Percentiles rank a stretch among this genome's conserved stretches.
Evolutionary conservation across 75 land plant species (phyloP).

Genomic region (Isoetes taiwanensis): DNA sequence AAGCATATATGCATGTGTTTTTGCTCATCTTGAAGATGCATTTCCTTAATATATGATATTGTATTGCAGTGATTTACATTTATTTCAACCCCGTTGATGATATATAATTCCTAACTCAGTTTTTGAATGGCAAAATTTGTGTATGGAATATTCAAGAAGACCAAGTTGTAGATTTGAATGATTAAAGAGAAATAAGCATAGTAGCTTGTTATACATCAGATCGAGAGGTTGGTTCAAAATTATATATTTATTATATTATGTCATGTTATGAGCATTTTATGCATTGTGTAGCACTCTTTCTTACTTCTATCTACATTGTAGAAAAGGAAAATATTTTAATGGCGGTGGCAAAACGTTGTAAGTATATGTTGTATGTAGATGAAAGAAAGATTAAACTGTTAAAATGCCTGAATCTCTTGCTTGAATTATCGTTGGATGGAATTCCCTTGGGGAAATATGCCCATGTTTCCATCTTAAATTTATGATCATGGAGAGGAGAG

Average conservation of each 20-base stretch:
- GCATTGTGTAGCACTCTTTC: too few species aligned
- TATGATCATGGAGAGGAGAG: conserved; percentile 64
- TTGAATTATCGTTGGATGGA: conserved; percentile 81
- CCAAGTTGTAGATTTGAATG: conserved; percentile 76
- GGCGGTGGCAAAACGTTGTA: conserved; percentile 50
- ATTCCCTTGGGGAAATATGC: conserved; percentile 88
- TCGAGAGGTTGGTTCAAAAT: conserved; percentile 75
- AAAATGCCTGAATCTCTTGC: conserved; percentile 39
- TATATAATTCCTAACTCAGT: conserved; percentile 75
- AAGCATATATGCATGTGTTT: too few species aligned
- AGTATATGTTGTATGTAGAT: conserved; percentile 43
- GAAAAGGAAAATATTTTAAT: conserved; percentile 85
- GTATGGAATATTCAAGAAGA: conserved; percentile 76
- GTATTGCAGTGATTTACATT: conserved; percentile 63
- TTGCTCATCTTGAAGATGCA: too few species aligned
- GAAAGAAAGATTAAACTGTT: conserved; percentile 48
- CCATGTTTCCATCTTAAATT: conserved; percentile 91
- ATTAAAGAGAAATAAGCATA: conserved; percentile 88
- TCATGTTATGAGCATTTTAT: too few species aligned
- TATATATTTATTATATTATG: too few species aligned
- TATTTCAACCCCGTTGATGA: conserved; percentile 92
- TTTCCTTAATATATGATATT: too few species aligned
- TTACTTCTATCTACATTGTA: conserved; percentile 77
- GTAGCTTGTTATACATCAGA: conserved; percentile 83
- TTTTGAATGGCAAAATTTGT: conserved; percentile 79